phyloP scores from a whole-genome alignment of 495 filamentous ascomycete genomes.

The Hypoxylon perforatum region DNA sequence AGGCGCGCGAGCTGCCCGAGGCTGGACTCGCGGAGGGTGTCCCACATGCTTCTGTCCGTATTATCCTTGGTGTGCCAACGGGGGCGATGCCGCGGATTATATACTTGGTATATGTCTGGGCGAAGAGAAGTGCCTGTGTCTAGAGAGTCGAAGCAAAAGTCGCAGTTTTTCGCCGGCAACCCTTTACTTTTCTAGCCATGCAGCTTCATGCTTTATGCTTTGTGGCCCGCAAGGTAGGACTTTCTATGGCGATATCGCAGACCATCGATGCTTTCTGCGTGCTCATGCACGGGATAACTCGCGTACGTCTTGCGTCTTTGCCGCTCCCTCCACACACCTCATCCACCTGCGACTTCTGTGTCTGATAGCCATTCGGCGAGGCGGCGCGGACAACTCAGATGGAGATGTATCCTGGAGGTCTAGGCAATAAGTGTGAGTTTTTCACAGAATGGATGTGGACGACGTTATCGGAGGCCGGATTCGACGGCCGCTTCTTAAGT shows the following conservation, averaged over 20 bases:
- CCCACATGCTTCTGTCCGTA: slow-evolving; percentile 32
- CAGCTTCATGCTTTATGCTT: neutral
- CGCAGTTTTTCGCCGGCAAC: neutral
- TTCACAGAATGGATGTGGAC: slow-evolving; percentile 13
- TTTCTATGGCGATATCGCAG: slow-evolving; percentile 28
- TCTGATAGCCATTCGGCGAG: slow-evolving; percentile 22
- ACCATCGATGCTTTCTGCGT: neutral
- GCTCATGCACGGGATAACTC: slow-evolving; percentile 24
- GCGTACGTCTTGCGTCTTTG: neutral
- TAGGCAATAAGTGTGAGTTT: neutral
- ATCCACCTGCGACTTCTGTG: slow-evolving; percentile 15
- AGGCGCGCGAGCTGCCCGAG: slow-evolving; percentile 64
- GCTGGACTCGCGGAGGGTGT: slow-evolving; percentile 63
- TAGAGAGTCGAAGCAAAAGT: neutral
- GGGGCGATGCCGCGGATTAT: neutral
- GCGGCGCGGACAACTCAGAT: slow-evolving; percentile 2
- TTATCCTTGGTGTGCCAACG: slow-evolving; percentile 3
- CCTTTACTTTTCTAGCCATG: neutral
- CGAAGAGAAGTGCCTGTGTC: neutral
- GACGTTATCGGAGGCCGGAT: slow-evolving; percentile 17
- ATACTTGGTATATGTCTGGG: neutral
- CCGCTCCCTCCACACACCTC: neutral
- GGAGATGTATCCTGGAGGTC: neutral
- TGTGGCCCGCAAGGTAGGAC: neutral
- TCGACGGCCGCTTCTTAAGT: slow-evolving; percentile 28